Conservation (phyloP, 768 basidiomycete genomes). For the Suillus americanus region DNA sequence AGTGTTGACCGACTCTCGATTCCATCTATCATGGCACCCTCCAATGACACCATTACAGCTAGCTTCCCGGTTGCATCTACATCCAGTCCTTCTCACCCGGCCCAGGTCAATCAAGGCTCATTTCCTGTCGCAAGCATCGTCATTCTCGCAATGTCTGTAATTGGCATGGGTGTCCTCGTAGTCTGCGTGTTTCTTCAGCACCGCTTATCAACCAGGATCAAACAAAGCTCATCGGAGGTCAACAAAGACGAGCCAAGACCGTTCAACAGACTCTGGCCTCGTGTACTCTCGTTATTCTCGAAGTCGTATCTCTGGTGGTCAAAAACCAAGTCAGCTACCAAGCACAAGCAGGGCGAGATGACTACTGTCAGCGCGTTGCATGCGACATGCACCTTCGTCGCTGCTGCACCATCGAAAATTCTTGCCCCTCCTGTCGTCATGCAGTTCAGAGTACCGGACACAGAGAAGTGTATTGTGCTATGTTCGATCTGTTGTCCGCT, state of each 20-base stretch:
- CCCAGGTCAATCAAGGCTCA: neutral
- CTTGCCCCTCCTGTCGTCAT: conserved; percentile 23
- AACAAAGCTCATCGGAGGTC: neutral
- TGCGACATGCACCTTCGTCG: conserved; percentile 21
- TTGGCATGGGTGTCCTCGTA: conserved; percentile 20
- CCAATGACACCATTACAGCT: neutral
- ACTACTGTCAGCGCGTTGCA: conserved; percentile 24
- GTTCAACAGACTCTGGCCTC: neutral
- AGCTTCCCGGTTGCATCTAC: neutral
- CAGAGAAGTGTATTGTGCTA: conserved; percentile 11
- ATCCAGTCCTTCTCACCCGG: neutral
- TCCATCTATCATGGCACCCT: neutral
- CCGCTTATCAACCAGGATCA: conserved; percentile 6
- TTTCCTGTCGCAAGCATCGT: conserved; percentile 20
- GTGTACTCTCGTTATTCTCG: neutral
- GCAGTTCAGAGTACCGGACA: conserved; percentile 19
- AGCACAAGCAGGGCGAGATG: conserved; percentile 2
- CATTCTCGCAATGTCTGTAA: conserved; percentile 16
- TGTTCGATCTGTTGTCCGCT: neutral
- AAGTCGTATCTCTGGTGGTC: conserved; percentile 6
- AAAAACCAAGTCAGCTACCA: neutral
- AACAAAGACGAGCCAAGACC: neutral
- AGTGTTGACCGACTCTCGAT: neutral
- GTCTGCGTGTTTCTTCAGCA: conserved; percentile 22
- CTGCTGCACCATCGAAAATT: conserved; percentile 24